phyloP scores from a whole-genome alignment of 1,284 basidiomycete species.

The Stygiomarasmius scandens region DNA sequence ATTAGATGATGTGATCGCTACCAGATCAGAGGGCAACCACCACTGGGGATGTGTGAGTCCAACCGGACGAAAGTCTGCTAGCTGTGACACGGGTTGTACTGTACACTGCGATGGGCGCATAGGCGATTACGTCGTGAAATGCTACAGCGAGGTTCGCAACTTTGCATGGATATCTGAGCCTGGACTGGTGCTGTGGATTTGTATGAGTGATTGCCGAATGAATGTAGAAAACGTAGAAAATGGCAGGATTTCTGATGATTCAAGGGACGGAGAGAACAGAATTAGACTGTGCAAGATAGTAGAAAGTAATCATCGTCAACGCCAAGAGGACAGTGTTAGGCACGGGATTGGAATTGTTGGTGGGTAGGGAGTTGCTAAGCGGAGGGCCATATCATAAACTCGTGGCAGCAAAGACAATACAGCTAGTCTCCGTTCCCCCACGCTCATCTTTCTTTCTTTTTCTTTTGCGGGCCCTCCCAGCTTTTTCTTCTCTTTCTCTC shows the following conservation, averaged over 20 bases:
- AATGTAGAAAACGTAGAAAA: too few relatives aligned
- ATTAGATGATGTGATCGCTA: background rate
- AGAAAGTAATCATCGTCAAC: background rate
- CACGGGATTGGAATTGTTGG: constrained; percentile 5
- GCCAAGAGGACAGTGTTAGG: background rate
- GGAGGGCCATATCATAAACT: background rate
- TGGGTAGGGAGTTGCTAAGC: constrained; percentile 9
- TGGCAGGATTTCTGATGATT: background rate
- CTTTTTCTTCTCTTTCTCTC: constrained; percentile 28
- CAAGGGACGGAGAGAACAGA: background rate
- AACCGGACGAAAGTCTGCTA: too few relatives aligned
- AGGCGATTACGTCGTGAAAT: too few relatives aligned
- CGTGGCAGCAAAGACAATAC: background rate
- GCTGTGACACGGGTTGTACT: too few relatives aligned
- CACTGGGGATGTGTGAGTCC: too few relatives aligned
- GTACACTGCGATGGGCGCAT: too few relatives aligned
- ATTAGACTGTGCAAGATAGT: background rate
- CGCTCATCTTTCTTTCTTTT: constrained; percentile 33
- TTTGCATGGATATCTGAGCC: too few relatives aligned
- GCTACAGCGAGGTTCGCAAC: too few relatives aligned
- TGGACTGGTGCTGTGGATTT: background rate
- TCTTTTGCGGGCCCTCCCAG: constrained; percentile 24
- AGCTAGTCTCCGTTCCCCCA: constrained; percentile 20
- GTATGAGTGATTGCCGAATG: background rate
- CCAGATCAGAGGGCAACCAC: background rate